Conservation (phyloP, 148 eudicot species). For the Simmondsia chinensis region DNA sequence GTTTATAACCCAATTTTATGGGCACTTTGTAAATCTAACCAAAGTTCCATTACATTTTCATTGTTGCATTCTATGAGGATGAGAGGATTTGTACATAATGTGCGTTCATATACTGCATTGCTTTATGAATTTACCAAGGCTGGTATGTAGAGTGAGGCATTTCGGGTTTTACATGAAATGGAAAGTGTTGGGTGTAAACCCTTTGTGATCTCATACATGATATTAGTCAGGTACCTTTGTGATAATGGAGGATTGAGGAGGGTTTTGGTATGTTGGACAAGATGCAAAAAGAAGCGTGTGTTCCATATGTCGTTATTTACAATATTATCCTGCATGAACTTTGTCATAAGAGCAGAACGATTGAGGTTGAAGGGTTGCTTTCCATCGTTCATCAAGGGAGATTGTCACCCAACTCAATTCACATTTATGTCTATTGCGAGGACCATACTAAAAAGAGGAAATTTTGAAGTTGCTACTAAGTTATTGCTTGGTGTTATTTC, state of each 20-base stretch:
- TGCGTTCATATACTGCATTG: slow-evolving; percentile 54
- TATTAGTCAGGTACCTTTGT: slow-evolving; percentile 40
- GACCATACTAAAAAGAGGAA: slow-evolving; percentile 47
- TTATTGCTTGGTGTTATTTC: slow-evolving; percentile 23
- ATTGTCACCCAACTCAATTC: slow-evolving; percentile 30
- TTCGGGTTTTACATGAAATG: slow-evolving; percentile 37
- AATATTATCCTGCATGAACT: slow-evolving; percentile 49
- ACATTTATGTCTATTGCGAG: slow-evolving; percentile 51
- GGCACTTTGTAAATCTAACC: slow-evolving; percentile 42
- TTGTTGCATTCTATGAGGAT: slow-evolving; percentile 33
- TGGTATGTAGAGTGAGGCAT: slow-evolving; percentile 28
- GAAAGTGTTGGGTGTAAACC: slow-evolving; percentile 29
- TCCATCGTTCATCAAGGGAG: slow-evolving; percentile 25
- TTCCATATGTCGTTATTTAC: slow-evolving; percentile 40
- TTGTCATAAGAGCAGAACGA: slow-evolving; percentile 19
- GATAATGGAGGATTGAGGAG: slow-evolving; percentile 40
- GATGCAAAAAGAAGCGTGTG: slow-evolving; percentile 41
- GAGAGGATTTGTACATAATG: slow-evolving; percentile 39
- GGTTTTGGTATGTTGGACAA: slow-evolving; percentile 31
- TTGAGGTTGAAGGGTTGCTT: slow-evolving; percentile 21
- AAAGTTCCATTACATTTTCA: slow-evolving; percentile 28
- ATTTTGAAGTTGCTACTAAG: slow-evolving; percentile 17
- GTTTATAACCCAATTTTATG: slow-evolving; percentile 51
- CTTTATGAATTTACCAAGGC: slow-evolving; percentile 42
- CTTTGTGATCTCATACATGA: slow-evolving; percentile 34